Conservation (phyloP, 495 filamentous ascomycete species). For the Penicillium cataractarum region DNA sequence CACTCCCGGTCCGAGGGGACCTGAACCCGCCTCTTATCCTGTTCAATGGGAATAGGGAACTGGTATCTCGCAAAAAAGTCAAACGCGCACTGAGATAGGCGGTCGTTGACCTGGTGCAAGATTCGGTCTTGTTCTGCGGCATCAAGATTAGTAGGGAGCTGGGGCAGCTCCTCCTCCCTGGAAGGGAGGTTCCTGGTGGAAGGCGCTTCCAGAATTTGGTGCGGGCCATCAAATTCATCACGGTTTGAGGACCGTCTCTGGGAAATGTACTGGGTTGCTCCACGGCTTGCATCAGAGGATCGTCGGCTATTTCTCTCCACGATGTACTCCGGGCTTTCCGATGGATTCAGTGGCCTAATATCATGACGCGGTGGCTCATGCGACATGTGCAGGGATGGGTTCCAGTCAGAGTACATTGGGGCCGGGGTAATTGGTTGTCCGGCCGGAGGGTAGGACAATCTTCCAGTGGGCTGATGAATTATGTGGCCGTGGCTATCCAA, state of each 20-base stretch:
- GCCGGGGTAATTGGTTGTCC: conserved; percentile 36
- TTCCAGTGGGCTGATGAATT: conserved; percentile 31
- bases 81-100: conserved; percentile 81
- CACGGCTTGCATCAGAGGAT: conserved; percentile 48
- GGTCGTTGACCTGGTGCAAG: conserved; percentile 77
- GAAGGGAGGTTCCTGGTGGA: conserved; percentile 65
- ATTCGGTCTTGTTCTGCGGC: conserved; percentile 84
- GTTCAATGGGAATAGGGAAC: conserved; percentile 81
- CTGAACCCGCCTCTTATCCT: conserved; percentile 78
- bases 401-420: conserved; percentile 42
- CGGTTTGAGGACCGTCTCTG: conserved; percentile 78
- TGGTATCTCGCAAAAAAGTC: conserved; percentile 89
- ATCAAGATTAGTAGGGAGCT: conserved; percentile 79
- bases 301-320: conserved; percentile 46
- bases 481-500: conserved; percentile 28
- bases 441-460: conserved; percentile 44
- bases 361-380: conserved; percentile 39
- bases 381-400: conserved; percentile 38
- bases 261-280: conserved; percentile 56
- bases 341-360: conserved; percentile 34
- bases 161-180: conserved; percentile 77
- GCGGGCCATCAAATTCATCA: conserved; percentile 86
- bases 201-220: conserved; percentile 75
- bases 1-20: conserved; percentile 81
- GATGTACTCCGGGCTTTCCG: conserved; percentile 45